These are phyloP conservation scores for Exserohilum turcica DNA, from an alignment of 2,329 filamentous ascomycete species.

Conservation along the genomic window DNA sequence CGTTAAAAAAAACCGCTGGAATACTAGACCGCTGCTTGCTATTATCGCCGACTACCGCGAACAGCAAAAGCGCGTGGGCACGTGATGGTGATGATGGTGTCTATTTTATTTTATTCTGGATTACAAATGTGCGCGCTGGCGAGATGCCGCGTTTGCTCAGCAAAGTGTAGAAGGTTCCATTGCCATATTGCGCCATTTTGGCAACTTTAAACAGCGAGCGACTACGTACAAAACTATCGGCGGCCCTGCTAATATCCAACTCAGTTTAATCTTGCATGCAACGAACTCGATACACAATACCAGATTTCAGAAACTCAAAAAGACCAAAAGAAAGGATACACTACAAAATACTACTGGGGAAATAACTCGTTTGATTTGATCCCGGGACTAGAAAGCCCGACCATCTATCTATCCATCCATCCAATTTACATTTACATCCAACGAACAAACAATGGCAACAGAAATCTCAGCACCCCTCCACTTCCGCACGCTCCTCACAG, in stretches of 20 bases:
- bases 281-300: neutral
- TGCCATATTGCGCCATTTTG: slow-evolving; percentile 21
- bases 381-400: no score
- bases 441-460: no score
- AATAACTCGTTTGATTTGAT: no score
- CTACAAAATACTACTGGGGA: no score
- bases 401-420: no score
- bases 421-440: no score
- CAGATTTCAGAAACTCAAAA: neutral
- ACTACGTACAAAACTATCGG: neutral
- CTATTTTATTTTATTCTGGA: no score
- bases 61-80: slow-evolving; percentile 10
- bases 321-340: neutral
- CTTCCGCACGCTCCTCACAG: slow-evolving; percentile 43
- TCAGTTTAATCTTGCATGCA: neutral
- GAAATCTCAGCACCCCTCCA: slow-evolving; percentile 42
- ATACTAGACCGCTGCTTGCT: no score
- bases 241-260: neutral
- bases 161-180: slow-evolving; percentile 25
- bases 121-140: slow-evolving; percentile 30
- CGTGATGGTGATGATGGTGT: slow-evolving; percentile 10
- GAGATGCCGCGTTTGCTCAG: slow-evolving; percentile 9
- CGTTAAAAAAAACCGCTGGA: no score
- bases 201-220: neutral
- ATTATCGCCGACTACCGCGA: slow-evolving; percentile 9